A percentile compares a stretch with the other conserved stretches of the same genome.
phyloP scores from a whole-genome alignment of 2,329 filamentous ascomycete species.

The Aspergillus pseudoglaucus region DNA sequence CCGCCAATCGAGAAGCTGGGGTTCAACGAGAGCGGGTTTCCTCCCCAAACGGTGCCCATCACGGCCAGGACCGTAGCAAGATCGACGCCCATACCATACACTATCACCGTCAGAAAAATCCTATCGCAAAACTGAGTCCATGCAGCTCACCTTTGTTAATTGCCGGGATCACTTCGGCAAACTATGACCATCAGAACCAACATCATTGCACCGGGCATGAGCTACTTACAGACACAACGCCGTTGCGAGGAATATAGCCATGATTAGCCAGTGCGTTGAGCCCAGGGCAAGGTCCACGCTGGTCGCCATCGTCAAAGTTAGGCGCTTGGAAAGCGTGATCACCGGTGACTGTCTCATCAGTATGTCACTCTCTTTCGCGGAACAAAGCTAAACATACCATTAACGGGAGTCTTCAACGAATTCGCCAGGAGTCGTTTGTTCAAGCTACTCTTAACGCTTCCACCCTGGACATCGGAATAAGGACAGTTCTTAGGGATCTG shows the following conservation, averaged over 20 bases:
- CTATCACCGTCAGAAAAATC: slow-evolving; percentile 14
- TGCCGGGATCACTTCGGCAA: slow-evolving; percentile 26
- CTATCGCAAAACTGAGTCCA: background rate
- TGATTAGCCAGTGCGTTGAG: slow-evolving; percentile 41
- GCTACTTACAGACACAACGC: slow-evolving; percentile 25
- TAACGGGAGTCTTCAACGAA: slow-evolving; percentile 17
- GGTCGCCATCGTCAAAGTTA: slow-evolving; percentile 27
- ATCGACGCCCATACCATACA: slow-evolving; percentile 46
- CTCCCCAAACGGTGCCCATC: slow-evolving; percentile 44
- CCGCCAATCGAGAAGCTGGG: slow-evolving; percentile 50
- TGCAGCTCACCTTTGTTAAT: slow-evolving; percentile 27
- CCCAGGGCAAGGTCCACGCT: slow-evolving; percentile 37
- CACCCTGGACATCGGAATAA: slow-evolving; percentile 10
- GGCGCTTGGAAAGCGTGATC: slow-evolving; percentile 30
- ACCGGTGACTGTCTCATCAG: slow-evolving; percentile 22
- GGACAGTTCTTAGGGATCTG: slow-evolving; percentile 8
- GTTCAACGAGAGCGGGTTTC: slow-evolving; percentile 45
- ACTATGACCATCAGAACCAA: slow-evolving; percentile 13
- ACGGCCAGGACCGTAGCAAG: slow-evolving; percentile 38
- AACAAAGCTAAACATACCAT: slow-evolving; percentile 15
- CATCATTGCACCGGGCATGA: background rate
- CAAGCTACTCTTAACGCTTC: slow-evolving; percentile 2
- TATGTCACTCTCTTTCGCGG: background rate
- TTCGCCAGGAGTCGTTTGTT: slow-evolving; percentile 20
- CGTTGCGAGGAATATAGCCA: slow-evolving; percentile 37